A percentile compares a stretch with the other conserved stretches of the same genome.
phyloP scores from a whole-genome alignment of 163 green algal genomes.

The Chlamydomonas reinhardtii region DNA sequence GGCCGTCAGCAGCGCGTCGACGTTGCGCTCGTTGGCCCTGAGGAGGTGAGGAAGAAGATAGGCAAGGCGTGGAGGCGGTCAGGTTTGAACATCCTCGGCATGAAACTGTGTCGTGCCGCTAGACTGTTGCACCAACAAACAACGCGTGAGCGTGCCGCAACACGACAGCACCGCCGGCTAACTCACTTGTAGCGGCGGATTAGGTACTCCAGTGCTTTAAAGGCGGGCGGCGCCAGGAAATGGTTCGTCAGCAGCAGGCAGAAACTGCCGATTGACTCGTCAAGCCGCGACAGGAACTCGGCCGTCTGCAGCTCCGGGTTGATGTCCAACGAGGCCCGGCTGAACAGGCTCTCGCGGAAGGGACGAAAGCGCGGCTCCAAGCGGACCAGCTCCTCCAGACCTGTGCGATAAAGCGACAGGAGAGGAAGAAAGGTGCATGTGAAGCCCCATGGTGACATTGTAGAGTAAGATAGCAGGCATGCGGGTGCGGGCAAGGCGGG shows the following conservation, averaged over 20 bases:
- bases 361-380: slow-evolving; percentile 79
- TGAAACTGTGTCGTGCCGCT: no score
- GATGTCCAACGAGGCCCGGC: slow-evolving; percentile 53
- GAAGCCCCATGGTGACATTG: no score
- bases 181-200: slow-evolving; percentile 88
- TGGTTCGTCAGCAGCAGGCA: slow-evolving; percentile 82
- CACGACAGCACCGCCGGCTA: no score
- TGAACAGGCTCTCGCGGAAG: slow-evolving; percentile 84
- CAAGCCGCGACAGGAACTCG: slow-evolving; percentile 73
- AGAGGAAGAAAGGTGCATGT: no score
- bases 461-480: no score
- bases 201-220: slow-evolving; percentile 92
- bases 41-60: neutral
- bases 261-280: slow-evolving; percentile 78
- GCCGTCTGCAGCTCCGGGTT: slow-evolving; percentile 68
- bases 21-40: slow-evolving; percentile 88
- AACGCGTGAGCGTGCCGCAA: no score
- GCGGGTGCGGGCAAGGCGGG: no score
- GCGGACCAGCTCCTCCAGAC: slow-evolving; percentile 80
- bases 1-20: slow-evolving; percentile 78
- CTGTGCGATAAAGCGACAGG: slow-evolving; percentile 55
- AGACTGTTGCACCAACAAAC: no score
- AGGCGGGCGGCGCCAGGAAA: slow-evolving; percentile 82
- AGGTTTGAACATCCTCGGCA: no score
- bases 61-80: no score